Conservation (phyloP, 306 rosid genomes). For the Medicago lupulina region DNA sequence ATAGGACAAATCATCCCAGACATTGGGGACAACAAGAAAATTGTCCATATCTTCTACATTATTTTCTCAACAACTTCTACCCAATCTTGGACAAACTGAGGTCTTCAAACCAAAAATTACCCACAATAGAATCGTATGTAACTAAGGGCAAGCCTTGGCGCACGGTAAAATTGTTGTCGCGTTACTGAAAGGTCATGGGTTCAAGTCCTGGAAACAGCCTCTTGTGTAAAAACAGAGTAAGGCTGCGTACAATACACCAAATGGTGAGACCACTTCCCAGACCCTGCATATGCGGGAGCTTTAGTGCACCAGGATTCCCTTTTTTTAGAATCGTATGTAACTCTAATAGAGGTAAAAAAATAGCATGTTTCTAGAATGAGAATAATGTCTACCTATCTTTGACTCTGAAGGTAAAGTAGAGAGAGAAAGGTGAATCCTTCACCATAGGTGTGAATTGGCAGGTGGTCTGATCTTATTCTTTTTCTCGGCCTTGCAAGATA, state of each 20-base stretch:
- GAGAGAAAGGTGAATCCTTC: constrained; percentile 13
- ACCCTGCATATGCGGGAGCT: too few relatives aligned
- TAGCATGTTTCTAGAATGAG: neutral
- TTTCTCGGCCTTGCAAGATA: constrained; percentile 1
- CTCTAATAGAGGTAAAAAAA: neutral
- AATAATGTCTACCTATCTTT: neutral
- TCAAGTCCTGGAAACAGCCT: too few relatives aligned
- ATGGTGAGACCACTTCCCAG: too few relatives aligned
- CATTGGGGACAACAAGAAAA: neutral
- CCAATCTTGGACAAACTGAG: neutral
- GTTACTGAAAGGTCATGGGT: too few relatives aligned
- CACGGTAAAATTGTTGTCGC: too few relatives aligned
- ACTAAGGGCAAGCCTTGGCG: too few relatives aligned
- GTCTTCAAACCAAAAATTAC: neutral
- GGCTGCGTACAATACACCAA: too few relatives aligned
- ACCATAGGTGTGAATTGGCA: constrained; percentile 25
- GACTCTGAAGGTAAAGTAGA: constrained; percentile 5
- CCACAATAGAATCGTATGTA: neutral
- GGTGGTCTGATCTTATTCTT: neutral
- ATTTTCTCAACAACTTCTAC: constrained; percentile 3
- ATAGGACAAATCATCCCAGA: constrained; percentile 7
- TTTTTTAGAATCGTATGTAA: too few relatives aligned
- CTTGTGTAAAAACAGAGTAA: too few relatives aligned
- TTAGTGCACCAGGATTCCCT: too few relatives aligned
- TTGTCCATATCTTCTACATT: neutral